Conservation (phyloP, 345 rosid genomes). For the Dipteronia dyeriana region DNA sequence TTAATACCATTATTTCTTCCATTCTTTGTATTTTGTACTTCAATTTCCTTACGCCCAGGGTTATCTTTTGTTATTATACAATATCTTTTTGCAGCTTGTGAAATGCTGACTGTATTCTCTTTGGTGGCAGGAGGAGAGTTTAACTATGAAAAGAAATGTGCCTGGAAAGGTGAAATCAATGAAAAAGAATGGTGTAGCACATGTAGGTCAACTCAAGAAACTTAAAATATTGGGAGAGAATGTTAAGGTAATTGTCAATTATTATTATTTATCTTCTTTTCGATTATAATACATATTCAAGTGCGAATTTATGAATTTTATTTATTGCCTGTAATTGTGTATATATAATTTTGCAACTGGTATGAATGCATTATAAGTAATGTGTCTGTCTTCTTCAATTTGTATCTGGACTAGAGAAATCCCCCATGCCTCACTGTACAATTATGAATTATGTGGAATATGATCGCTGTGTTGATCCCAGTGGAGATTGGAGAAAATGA, state of each 20-base stretch:
- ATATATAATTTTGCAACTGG: neutral
- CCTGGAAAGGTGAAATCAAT: conserved; percentile 55
- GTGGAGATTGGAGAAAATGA: neutral
- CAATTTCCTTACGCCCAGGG: neutral
- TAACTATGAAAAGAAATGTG: conserved; percentile 40
- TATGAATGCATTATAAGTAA: neutral
- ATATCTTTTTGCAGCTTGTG: neutral
- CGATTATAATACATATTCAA: neutral
- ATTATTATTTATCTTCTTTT: neutral
- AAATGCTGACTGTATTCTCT: conserved; percentile 6
- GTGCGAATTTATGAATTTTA: neutral
- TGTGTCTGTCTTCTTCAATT: neutral
- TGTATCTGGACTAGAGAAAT: neutral
- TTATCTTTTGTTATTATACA: neutral
- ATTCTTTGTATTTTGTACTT: neutral
- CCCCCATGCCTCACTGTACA: neutral
- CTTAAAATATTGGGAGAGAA: conserved; percentile 83
- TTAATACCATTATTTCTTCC: neutral
- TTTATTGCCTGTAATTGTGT: neutral
- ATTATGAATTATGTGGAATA: neutral
- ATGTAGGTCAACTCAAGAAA: conserved; percentile 44
- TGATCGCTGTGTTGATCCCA: neutral
- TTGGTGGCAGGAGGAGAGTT: conserved; percentile 56
- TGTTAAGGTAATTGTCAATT: conserved; percentile 54
- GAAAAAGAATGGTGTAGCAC: conserved; percentile 42